Evolutionary conservation across 495 filamentous ascomycete genomes (phyloP).

Genomic region (Daldinia childiae): DNA sequence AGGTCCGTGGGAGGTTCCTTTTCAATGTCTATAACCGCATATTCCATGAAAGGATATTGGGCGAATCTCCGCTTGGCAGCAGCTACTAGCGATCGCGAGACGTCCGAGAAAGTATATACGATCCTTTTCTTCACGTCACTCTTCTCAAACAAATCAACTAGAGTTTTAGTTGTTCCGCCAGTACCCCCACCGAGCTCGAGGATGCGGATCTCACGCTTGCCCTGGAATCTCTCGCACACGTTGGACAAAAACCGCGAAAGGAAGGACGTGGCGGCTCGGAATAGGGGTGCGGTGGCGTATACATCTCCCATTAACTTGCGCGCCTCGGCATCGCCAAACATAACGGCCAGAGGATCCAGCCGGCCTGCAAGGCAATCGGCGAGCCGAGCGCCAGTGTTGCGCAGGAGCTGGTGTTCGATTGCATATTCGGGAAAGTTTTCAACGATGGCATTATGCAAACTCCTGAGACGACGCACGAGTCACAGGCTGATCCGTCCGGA

Average conservation of each 20-base stretch:
- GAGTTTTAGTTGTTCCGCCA: slow-evolving; percentile 28
- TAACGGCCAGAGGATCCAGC: slow-evolving; percentile 45
- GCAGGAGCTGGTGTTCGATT: slow-evolving; percentile 43
- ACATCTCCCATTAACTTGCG: slow-evolving; percentile 42
- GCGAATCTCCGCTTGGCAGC: slow-evolving; percentile 50
- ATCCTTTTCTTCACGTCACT: slow-evolving; percentile 25
- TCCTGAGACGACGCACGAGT: background rate
- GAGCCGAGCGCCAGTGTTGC: slow-evolving; percentile 44
- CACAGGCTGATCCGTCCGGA: background rate
- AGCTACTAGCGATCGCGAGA: slow-evolving; percentile 53
- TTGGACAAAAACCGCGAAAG: slow-evolving; percentile 38
- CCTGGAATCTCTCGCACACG: slow-evolving; percentile 15
- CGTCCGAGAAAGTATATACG: slow-evolving; percentile 56
- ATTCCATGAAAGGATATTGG: slow-evolving; percentile 44
- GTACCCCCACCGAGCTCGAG: slow-evolving; percentile 51
- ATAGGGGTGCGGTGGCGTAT: slow-evolving; percentile 49
- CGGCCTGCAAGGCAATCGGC: slow-evolving; percentile 49
- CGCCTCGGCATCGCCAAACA: slow-evolving; percentile 47
- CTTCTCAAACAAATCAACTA: slow-evolving; percentile 32
- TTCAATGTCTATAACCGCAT: slow-evolving; percentile 48
- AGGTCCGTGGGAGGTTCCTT: slow-evolving; percentile 33
- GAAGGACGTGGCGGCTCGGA: slow-evolving; percentile 40
- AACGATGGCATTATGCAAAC: slow-evolving; percentile 10
- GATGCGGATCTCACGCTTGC: slow-evolving; percentile 38
- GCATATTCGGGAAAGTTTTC: slow-evolving; percentile 43